phyloP scores from a whole-genome alignment of 257 asterid species.

The Gynochthodes officinalis region DNA sequence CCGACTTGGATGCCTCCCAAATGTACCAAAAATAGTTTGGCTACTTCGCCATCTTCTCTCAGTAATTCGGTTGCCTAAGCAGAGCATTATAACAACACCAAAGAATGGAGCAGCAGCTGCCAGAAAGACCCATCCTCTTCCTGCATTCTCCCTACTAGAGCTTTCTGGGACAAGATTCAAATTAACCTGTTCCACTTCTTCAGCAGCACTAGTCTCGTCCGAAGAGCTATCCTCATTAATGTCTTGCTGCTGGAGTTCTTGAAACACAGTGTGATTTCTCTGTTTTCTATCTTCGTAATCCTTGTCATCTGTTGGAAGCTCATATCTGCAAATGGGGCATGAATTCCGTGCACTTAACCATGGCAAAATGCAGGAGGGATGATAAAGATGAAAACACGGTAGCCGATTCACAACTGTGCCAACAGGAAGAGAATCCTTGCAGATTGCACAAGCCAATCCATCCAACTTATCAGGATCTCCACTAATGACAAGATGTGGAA shows the following conservation, averaged over 20 bases:
- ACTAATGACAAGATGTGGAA: slow-evolving; percentile 45
- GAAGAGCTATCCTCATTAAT: slow-evolving; percentile 34
- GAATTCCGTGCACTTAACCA: slow-evolving; percentile 83
- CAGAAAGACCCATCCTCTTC: slow-evolving; percentile 56
- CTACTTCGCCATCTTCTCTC: slow-evolving; percentile 36
- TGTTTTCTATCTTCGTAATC: slow-evolving; percentile 65
- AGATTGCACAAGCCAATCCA: slow-evolving; percentile 65
- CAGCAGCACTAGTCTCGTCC: slow-evolving; percentile 27
- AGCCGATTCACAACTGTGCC: slow-evolving; percentile 68
- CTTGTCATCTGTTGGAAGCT: slow-evolving; percentile 85
- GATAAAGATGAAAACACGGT: slow-evolving; percentile 82
- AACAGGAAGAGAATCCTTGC: slow-evolving; percentile 69
- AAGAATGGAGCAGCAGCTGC: slow-evolving; percentile 65
- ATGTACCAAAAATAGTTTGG: slow-evolving; percentile 13
- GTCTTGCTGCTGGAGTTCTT: slow-evolving; percentile 29
- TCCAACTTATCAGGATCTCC: slow-evolving; percentile 45
- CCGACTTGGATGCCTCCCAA: slow-evolving; percentile 16
- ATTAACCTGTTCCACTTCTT: slow-evolving; percentile 28
- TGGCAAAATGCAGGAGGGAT: slow-evolving; percentile 75
- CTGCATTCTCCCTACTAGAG: slow-evolving; percentile 18
- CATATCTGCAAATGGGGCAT: slow-evolving; percentile 91
- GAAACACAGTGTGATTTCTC: slow-evolving; percentile 19
- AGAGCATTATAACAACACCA: slow-evolving; percentile 59
- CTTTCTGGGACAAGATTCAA: slow-evolving; percentile 22
- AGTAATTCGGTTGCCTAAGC: slow-evolving; percentile 52